Evolutionary conservation across 1,284 basidiomycete species (phyloP).

Genomic region (Melampsora americana): DNA sequence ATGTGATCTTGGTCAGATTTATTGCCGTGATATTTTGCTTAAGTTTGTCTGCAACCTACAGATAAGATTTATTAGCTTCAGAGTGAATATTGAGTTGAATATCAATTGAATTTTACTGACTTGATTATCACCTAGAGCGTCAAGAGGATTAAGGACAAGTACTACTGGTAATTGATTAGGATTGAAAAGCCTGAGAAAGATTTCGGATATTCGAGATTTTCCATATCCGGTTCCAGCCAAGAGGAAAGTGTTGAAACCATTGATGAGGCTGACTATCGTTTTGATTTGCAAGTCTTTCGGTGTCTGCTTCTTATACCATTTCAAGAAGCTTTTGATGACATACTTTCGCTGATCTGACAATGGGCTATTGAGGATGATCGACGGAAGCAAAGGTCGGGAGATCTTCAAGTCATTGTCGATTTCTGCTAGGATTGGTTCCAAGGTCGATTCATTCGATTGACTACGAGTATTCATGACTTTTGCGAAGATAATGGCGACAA

Average conservation of each 20-base stretch:
- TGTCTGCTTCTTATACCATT: background rate
- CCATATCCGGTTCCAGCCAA: too few species aligned
- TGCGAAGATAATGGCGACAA: too few species aligned
- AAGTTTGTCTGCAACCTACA: background rate
- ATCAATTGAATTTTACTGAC: background rate
- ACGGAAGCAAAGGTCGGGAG: background rate
- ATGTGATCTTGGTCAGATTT: background rate
- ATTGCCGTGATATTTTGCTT: background rate
- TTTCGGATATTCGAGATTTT: background rate
- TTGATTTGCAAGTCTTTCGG: background rate
- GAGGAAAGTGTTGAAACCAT: constrained; percentile 13
- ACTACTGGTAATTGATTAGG: too few species aligned
- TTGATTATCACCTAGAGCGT: constrained; percentile 4
- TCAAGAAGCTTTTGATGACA: background rate
- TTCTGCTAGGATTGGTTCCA: too few species aligned
- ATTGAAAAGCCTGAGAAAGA: background rate
- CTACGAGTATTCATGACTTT: too few species aligned
- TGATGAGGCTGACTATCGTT: background rate
- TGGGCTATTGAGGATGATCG: background rate
- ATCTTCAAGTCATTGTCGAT: background rate
- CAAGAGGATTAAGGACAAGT: background rate
- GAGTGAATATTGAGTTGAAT: background rate
- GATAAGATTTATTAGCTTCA: background rate
- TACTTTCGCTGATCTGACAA: background rate
- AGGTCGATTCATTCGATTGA: too few species aligned